Conservation (phyloP, 2,329 filamentous ascomycete species). For the Proliferodiscus dingleyae region DNA sequence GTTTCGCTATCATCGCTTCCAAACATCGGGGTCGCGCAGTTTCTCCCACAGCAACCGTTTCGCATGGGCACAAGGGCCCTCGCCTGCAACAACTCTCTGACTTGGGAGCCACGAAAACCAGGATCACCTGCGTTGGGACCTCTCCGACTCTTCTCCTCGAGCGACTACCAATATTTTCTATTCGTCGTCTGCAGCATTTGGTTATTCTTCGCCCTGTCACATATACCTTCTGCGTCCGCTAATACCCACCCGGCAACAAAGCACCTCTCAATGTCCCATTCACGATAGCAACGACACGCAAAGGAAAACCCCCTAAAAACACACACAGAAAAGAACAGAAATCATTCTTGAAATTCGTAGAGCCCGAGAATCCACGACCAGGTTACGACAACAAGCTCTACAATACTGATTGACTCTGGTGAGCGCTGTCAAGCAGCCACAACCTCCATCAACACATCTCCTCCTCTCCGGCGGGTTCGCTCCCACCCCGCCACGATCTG, state of each 20-base stretch:
- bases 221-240: conserved; percentile 4
- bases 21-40: conserved; percentile 5
- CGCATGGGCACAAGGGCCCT: conserved; percentile 5
- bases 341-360: conserved; percentile 2
- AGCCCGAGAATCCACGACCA: too few species aligned
- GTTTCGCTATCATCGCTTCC: conserved; percentile 5
- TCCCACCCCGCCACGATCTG: conserved; percentile 13
- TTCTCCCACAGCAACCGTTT: conserved; percentile 26
- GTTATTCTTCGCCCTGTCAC: conserved; percentile 7
- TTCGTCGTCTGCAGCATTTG: conserved; percentile 12
- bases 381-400: background rate
- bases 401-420: background rate
- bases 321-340: conserved; percentile 3
- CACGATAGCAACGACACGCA: conserved; percentile 10
- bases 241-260: conserved; percentile 5
- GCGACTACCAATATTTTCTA: conserved; percentile 1
- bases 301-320: too few species aligned
- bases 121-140: conserved; percentile 2
- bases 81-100: conserved; percentile 9
- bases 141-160: background rate
- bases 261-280: conserved; percentile 6
- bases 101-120: conserved; percentile 1
- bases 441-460: conserved; percentile 4
- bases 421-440: conserved; percentile 12
- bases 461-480: conserved; percentile 8